phyloP scores from a whole-genome alignment of 2,329 filamentous ascomycete genomes.

The Hansfordia pulvinata region DNA sequence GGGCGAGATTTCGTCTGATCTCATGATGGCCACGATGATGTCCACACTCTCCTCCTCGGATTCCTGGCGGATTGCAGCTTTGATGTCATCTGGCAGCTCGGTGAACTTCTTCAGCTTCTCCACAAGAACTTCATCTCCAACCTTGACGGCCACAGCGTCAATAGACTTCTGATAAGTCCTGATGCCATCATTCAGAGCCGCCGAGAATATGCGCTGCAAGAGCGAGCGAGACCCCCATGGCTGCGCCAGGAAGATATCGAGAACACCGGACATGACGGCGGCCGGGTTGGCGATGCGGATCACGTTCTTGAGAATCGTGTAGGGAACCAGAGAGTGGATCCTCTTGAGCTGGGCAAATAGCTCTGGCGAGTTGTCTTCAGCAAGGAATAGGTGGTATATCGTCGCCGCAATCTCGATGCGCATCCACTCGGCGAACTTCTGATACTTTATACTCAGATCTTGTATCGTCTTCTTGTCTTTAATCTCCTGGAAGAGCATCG shows the following conservation, averaged over 20 bases:
- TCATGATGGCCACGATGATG: slow-evolving; percentile 70
- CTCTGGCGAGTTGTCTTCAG: slow-evolving; percentile 95
- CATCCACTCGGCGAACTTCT: slow-evolving; percentile 97
- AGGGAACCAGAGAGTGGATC: slow-evolving; percentile 90
- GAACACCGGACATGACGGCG: slow-evolving; percentile 87
- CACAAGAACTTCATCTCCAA: slow-evolving; percentile 68
- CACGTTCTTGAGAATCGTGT: slow-evolving; percentile 87
- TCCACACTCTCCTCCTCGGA: slow-evolving; percentile 65
- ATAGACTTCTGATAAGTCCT: slow-evolving; percentile 76
- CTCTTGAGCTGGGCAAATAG: slow-evolving; percentile 87
- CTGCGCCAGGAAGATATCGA: slow-evolving; percentile 92
- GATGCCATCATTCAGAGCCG: slow-evolving; percentile 86
- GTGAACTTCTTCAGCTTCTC: slow-evolving; percentile 73
- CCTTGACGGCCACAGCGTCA: slow-evolving; percentile 60
- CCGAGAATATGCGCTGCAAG: slow-evolving; percentile 85
- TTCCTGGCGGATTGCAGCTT: slow-evolving; percentile 60
- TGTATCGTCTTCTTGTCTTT: slow-evolving; percentile 76
- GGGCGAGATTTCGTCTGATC: slow-evolving; percentile 64
- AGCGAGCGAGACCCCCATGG: slow-evolving; percentile 84
- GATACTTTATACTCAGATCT: slow-evolving; percentile 86
- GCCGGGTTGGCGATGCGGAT: slow-evolving; percentile 94
- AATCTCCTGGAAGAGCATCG: slow-evolving; percentile 86
- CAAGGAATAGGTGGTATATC: slow-evolving; percentile 91
- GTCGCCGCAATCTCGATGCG: slow-evolving; percentile 95
- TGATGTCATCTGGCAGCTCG: slow-evolving; percentile 60